Base-by-base conservation (phyloP, 1,284 basidiomycete genomes). In the Cryptococcus neoformans region DNA sequence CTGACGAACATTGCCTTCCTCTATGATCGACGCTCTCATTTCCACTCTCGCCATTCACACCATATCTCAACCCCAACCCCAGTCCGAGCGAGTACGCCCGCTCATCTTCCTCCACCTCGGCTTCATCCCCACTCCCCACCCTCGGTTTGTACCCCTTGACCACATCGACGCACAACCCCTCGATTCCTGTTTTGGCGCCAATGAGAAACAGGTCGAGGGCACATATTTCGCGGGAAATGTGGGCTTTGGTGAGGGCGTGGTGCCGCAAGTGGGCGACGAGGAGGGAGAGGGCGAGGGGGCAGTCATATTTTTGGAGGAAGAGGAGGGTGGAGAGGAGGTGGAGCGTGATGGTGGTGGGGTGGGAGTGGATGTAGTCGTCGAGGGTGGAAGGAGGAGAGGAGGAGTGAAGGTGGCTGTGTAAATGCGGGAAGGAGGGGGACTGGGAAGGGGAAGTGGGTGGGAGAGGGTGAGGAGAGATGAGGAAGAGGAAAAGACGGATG, bases 401-500 rank as follows among this genome's bases (percentile, higher is more conserved):
- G 21, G 21, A 21, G 21, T 21, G 21, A 21, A 21, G 21, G 21
- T 21, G 21, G 21, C 21, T 21, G 21, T 21, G 21, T 21, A 21
- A 21, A 21, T 21, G 21, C 21, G 21, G 21, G 21, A 21, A 21
- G 21, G 21, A 21, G 21, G 28, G 28, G 21, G 21, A 21, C 21
- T 21, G 21, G 21, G 21, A 21, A 21, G 21, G 28, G 21, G 21
- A 21, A 21, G 21, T 21, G 21, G 21, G 21, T 21, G 21, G 21
- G 21, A 21, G 21, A 21, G 21, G 21, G 3, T 21, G 21, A 21
- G 28, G 28, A 28, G 21, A 21, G 21, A 21, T 21, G 65, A 21
- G 21, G 21, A 16, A 9, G 66, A 59, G 8, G 65, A 64, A 8
- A 67, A 67, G 0, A 70, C 71, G 68, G 65, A 37, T 60, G 46